These are phyloP conservation scores for barrel medic (Medicago truncatula) DNA, from an alignment of 306 rosid genomes.

Conservation along the genomic window MtrunA17r5.0-ANR NC_053049.1:38222001-38222500, in stretches of 20 bases:
- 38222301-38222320: not conserved
- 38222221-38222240: not conserved
- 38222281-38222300: not conserved
- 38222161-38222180: not conserved
- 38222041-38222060: too few relatives aligned
- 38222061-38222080: too few relatives aligned
- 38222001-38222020: too few relatives aligned
- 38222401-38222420: slow-evolving; percentile 10
- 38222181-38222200: not conserved
- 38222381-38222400: not conserved
- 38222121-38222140: not conserved
- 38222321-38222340: slow-evolving; percentile 9
- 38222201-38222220: not conserved
- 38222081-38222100: too few relatives aligned
- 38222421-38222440: slow-evolving; percentile 15
- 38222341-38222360: not conserved
- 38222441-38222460: slow-evolving; percentile 16
- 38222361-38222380: not conserved
- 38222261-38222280: not conserved
- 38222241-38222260: not conserved
- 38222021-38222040: too few relatives aligned
- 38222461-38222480: slow-evolving; percentile 16
- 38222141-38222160: not conserved
- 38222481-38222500: slow-evolving; percentile 19
- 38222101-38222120: too few relatives aligned